Percentiles rank a stretch among this genome's conserved stretches.
These are phyloP conservation scores for Ophiostoma ulmi DNA, from an alignment of 2,329 filamentous ascomycete species.

Conservation along the genomic window DNA sequence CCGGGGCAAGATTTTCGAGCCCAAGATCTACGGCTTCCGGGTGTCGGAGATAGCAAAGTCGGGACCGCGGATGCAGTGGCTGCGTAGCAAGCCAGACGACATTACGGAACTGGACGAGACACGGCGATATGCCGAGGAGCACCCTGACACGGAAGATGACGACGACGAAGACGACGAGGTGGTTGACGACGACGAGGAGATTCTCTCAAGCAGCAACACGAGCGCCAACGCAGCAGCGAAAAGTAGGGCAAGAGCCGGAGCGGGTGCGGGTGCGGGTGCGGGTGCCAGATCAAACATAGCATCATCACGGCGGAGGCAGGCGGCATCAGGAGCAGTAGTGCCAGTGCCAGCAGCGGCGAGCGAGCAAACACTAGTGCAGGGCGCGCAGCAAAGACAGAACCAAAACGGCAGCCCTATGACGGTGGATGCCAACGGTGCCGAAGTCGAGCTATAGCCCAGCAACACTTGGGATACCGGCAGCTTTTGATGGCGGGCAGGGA, in stretches of 20 bases:
- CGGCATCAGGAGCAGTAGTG: conserved; percentile 23
- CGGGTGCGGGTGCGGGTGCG: conserved; percentile 28
- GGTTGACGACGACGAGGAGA: conserved; percentile 54
- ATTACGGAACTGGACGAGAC: conserved; percentile 80
- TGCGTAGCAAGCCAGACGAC: conserved; percentile 76
- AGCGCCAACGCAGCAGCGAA: conserved; percentile 34
- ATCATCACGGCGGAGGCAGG: conserved; percentile 5
- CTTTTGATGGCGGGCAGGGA: neutral
- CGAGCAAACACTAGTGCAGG: conserved; percentile 27
- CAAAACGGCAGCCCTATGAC: conserved; percentile 55
- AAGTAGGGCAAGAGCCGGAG: neutral
- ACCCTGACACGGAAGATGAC: conserved; percentile 53
- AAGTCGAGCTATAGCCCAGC: conserved; percentile 47
- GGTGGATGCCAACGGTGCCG: conserved; percentile 49
- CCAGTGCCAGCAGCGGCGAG: conserved; percentile 29
- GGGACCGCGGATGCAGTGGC: conserved; percentile 94
- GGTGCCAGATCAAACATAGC: conserved; percentile 26
- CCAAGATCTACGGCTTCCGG: conserved; percentile 92
- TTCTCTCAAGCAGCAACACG: conserved; percentile 37
- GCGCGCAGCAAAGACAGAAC: conserved; percentile 36
- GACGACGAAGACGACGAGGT: conserved; percentile 50
- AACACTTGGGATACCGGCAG: neutral
- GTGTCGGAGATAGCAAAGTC: conserved; percentile 86
- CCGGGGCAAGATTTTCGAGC: conserved; percentile 78
- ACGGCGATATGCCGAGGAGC: conserved; percentile 48